Evolutionary conservation across 1,284 basidiomycete genomes (phyloP), one percentile per base, ranked within the genome.

Genomic region (Apiotrichum domesticum): DNA sequence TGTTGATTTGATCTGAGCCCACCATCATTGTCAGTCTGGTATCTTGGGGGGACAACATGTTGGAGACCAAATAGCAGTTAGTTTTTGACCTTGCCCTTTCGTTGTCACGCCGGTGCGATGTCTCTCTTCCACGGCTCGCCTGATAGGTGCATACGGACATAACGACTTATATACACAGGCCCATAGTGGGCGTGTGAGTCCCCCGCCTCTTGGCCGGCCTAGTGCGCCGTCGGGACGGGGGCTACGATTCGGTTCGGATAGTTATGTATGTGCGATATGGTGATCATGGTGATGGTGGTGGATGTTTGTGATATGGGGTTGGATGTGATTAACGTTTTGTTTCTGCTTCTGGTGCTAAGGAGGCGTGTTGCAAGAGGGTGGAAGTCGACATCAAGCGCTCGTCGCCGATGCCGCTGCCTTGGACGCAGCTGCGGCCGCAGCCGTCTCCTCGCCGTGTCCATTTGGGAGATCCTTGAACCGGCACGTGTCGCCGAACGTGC

Each of bases 401-500:
- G 41, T 15, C 21, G n/a, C 33, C 15, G 44, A 15, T 4, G 33
- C 34, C 46, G 7, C 8, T 8, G 37, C 7, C 37, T 8, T 39
- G 34, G 37, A 15, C 34, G 35, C 46, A 10, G 46, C 47, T 21
- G 37, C 40, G n/a, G 51, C 51, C 2, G 51, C 46, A 32, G 29
- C 41, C 13, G 41, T 35, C 42, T 59, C 62, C 58, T 70, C 68
- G 44, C 65, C 67, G 49, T 72, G 70, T 0, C 67, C 68, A 52
- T 70, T 67, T 5, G 65, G 63, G 35, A 72, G 55, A 34, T 63
- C 63, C 43, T 63, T 59, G 65, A 72, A 70, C 34, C 67, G 63
- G 51, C 70, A 72, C 11, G 67, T 68, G 14, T 72, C 67, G 54
- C 70, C 70, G 48, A 70, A 71, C 37, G 59, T 59, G 62, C 71